Evolutionary conservation across 2,329 filamentous ascomycete genomes (phyloP).

Genomic region (Exophiala sp.): DNA sequence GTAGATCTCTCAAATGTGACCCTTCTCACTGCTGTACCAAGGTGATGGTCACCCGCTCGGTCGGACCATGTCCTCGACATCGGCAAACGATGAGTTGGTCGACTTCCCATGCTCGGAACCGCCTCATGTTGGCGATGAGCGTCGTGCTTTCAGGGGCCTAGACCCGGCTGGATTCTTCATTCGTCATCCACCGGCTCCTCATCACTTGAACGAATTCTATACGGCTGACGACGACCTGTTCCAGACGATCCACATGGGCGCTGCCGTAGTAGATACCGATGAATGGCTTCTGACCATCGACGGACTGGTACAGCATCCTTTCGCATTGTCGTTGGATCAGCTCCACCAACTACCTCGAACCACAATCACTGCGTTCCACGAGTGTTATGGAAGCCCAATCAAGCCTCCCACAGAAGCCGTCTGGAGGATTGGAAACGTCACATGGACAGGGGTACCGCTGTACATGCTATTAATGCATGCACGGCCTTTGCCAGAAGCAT

Average conservation of each 20-base stretch:
- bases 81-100: too few species aligned
- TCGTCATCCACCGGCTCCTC: conserved; percentile 30
- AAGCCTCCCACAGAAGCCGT: conserved; percentile 30
- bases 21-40: too few species aligned
- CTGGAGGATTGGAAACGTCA: conserved; percentile 35
- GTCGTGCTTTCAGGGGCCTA: too few species aligned
- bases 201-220: conserved; percentile 28
- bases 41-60: too few species aligned
- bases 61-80: too few species aligned
- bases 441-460: conserved; percentile 35
- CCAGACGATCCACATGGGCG: conserved; percentile 38
- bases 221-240: conserved; percentile 33
- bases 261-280: conserved; percentile 30
- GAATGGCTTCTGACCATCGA: conserved; percentile 33
- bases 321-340: conserved; percentile 29
- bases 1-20: too few species aligned
- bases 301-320: conserved; percentile 33
- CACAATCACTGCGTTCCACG: conserved; percentile 34
- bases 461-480: conserved; percentile 28
- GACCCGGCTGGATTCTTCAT: conserved; percentile 21
- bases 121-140: too few species aligned
- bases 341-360: conserved; percentile 29
- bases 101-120: too few species aligned
- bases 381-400: conserved; percentile 37
- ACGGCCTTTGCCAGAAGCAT: conserved; percentile 12